Evolutionary conservation across 331 rosid genomes (phyloP), one percentile per base, ranked within the genome.

Genomic region (Arachis monticola): DNA sequence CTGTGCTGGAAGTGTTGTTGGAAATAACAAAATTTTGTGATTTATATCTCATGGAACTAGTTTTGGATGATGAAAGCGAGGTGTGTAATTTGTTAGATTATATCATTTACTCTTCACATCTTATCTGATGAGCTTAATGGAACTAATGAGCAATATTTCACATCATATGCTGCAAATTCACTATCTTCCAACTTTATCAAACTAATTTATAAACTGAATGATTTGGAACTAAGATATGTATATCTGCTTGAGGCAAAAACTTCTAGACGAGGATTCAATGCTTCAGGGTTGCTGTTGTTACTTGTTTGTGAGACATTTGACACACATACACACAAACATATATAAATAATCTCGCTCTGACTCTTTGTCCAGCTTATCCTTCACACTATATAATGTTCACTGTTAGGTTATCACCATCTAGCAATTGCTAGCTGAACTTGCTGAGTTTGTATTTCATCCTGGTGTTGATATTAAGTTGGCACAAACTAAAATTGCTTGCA

Each of bases 1-100:
- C 99, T 40, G 97, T 87, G 84, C 80, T 95, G 67, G 97, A 90
- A 86, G 87, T 90, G 8, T 85, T 95, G 62, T 72, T 90, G 88
- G 99, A 92, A 80, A 84, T 95, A 70, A 92, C 97, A 6, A 95
- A 92, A 58, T 86, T 57, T 80, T 95, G 99, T 55, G 97, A 95
- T 85, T 80, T 95, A 75, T 95, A 95, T 84, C 91, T 95, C 81
- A 95, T 95, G 99, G 97, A 95, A 80, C 90, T 86, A 63, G 96
- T 92, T 83, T 64, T 92, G 63, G 99, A 95, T 61, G 97, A 92
- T 66, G 97, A 92, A 77, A 92, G 91, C 7, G 97, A 92, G 88
- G 99, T 95, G 76, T 80, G 80, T 32, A 48, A 50, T 56, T 69
- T 74, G 10, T 46, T 57, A 45, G 35, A 46, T 17, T 61, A 59